phyloP scores from a whole-genome alignment of 164 flowering plant genomes.

The Saururus chinensis region DNA sequence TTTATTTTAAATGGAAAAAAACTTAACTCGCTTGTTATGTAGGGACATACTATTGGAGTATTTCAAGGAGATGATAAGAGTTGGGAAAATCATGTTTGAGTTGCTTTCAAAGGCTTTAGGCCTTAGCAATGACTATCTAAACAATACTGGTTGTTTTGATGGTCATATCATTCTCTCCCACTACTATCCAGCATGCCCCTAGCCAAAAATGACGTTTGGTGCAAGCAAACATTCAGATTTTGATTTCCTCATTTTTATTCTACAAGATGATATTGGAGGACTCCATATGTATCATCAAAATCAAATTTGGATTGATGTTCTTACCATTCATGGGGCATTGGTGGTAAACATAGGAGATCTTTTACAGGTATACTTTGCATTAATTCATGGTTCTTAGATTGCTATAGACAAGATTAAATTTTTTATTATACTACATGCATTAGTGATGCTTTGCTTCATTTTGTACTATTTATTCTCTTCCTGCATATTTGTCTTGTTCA shows the following conservation, averaged over 20 bases:
- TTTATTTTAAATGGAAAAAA: no score
- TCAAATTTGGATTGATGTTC: conserved; percentile 18
- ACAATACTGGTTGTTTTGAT: conserved; percentile 12
- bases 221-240: conserved; percentile 21
- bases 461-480: no score
- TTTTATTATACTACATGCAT: not conserved
- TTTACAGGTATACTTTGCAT: conserved; percentile 11
- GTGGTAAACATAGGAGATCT: conserved; percentile 20
- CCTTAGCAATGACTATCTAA: conserved; percentile 16
- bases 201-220: conserved; percentile 19
- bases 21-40: not conserved
- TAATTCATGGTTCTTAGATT: not conserved
- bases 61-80: not conserved
- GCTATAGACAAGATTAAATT: not conserved
- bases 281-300: conserved; percentile 19
- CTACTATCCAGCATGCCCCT: conserved; percentile 26
- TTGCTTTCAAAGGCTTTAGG: conserved; percentile 35
- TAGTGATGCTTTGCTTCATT: no score
- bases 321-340: conserved; percentile 18
- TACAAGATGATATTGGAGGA: conserved; percentile 23
- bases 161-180: conserved; percentile 5
- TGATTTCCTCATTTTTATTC: conserved; percentile 20
- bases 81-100: conserved; percentile 16
- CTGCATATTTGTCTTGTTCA: no score
- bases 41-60: conserved; percentile 17